Base-by-base conservation (phyloP, 306 rosid species). In the Quercus robur region DNA sequence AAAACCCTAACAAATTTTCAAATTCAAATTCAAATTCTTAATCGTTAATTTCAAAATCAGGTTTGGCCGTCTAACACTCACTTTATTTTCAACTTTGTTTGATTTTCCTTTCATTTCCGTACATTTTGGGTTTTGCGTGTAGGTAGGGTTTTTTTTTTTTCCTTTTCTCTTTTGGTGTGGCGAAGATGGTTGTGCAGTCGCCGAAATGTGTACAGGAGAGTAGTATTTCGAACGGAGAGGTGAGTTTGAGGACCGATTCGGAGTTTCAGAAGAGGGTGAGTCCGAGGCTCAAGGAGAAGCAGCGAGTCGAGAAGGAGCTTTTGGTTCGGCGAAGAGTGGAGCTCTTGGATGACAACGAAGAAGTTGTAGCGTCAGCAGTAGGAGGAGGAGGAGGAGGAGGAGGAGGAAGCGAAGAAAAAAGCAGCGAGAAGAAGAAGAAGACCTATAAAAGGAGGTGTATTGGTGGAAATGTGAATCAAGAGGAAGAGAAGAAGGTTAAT, bases 111-210 rank as follows among this genome's bases (percentile, higher is more conserved):
- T 18, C 18, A 3, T 49, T 12, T 49, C 54, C 54, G 54, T 49
- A 13, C 14, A 14, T 41, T 19, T 6, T 21, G 3, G 46, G 46
- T 41, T 8, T 41, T 41, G 46, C 46, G 12, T 41, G 46, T 8
- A 41, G 46, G 9, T 18, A 15, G 46, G 12, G 9, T 56, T 46
- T 69, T 28, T 77, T 66, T 56, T 46, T 69, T 69, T 28, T 77
- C 55, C 38, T 41, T 2, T 7, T 6, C 44, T 6, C 44, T 35
- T 35, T 6, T 41, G 46, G 46, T 0, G 21, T 18, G 13, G 63
- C 4, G 38, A 21, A 4, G 33, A 89, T 90, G 93, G 90, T 87
- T 23, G 88, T 20, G 57, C 84, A 82, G 18, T 83, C 95, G 25
- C 66, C 61, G n/a, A 84, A 87, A 67, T 28, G 79, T 55, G 38